Percentiles rank a stretch among this genome's conserved stretches.
phyloP scores from a whole-genome alignment of 768 basidiomycete species.

The Cyclocybe aegerita region DNA sequence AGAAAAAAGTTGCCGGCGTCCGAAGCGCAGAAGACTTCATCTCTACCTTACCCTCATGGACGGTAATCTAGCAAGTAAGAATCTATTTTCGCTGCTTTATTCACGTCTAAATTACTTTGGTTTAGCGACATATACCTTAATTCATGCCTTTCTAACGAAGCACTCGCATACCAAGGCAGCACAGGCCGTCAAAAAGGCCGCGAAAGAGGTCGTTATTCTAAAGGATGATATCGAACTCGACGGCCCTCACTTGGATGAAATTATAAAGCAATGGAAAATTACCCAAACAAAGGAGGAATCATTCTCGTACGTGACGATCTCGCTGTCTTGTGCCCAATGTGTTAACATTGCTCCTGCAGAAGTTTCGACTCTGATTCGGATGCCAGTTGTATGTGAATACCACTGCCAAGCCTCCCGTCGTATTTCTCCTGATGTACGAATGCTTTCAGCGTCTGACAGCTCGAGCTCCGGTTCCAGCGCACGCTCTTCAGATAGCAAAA shows the following conservation, averaged over 20 bases:
- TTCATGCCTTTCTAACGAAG: constrained; percentile 71
- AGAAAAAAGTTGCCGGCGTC: constrained; percentile 17
- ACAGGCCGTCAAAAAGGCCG: constrained; percentile 71
- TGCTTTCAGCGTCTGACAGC: constrained; percentile 7
- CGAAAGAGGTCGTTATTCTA: constrained; percentile 57
- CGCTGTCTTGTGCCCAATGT: constrained; percentile 1
- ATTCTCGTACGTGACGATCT: constrained; percentile 17
- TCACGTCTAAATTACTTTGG: constrained; percentile 5
- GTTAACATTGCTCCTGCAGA: constrained; percentile 7
- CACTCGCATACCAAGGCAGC: constrained; percentile 71
- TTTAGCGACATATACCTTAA: constrained; percentile 72
- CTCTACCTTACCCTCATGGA: constrained; percentile 37
- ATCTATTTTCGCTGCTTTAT: not conserved
- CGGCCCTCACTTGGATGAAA: constrained; percentile 60
- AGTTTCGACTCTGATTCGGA: constrained; percentile 16
- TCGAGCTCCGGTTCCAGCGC: constrained; percentile 13
- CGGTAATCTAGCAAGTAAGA: constrained; percentile 52
- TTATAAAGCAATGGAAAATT: constrained; percentile 65
- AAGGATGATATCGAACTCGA: constrained; percentile 50
- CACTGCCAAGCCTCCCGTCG: constrained; percentile 24
- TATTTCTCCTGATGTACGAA: constrained; percentile 8
- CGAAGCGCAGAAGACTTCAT: constrained; percentile 6
- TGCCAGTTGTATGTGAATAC: constrained; percentile 22
- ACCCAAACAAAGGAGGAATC: constrained; percentile 23
- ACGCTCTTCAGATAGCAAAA: constrained; percentile 13